phyloP scores from a whole-genome alignment of 352 stramenopile genomes.

The Peronospora belbahrii region DNA sequence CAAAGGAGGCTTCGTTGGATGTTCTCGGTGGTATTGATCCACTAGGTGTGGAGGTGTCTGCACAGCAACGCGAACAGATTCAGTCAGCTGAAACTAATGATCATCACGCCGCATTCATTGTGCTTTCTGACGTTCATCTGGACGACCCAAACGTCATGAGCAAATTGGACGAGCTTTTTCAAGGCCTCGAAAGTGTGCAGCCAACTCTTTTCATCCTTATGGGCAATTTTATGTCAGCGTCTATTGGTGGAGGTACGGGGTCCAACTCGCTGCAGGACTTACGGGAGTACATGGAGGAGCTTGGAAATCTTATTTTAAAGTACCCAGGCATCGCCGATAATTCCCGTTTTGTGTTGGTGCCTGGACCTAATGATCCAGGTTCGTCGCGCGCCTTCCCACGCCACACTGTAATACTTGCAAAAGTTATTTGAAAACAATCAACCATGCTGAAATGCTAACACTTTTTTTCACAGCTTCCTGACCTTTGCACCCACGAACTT shows the following conservation, averaged over 20 bases:
- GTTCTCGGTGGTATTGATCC: conserved; percentile 74
- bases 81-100: conserved; percentile 65
- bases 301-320: conserved; percentile 87
- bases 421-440: neutral
- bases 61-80: conserved; percentile 77
- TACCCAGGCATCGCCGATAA: conserved; percentile 72
- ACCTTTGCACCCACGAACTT: conserved; percentile 66
- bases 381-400: conserved; percentile 74
- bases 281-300: conserved; percentile 85
- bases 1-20: conserved; percentile 61
- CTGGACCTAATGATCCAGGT: conserved; percentile 87
- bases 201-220: conserved; percentile 90
- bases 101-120: conserved; percentile 87
- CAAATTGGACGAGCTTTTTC: conserved; percentile 86
- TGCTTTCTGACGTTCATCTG: conserved; percentile 91
- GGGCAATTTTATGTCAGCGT: conserved; percentile 88
- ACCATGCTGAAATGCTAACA: neutral
- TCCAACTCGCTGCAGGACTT: conserved; percentile 71
- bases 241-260: conserved; percentile 58
- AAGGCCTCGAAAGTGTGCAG: conserved; percentile 70
- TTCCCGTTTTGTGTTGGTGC: conserved; percentile 89
- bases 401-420: conserved; percentile 41
- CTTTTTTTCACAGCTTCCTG: conserved; percentile 37
- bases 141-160: conserved; percentile 88
- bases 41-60: conserved; percentile 73